Conservation (phyloP, 306 rosid genomes). For the Rubus parviflorus region DNA sequence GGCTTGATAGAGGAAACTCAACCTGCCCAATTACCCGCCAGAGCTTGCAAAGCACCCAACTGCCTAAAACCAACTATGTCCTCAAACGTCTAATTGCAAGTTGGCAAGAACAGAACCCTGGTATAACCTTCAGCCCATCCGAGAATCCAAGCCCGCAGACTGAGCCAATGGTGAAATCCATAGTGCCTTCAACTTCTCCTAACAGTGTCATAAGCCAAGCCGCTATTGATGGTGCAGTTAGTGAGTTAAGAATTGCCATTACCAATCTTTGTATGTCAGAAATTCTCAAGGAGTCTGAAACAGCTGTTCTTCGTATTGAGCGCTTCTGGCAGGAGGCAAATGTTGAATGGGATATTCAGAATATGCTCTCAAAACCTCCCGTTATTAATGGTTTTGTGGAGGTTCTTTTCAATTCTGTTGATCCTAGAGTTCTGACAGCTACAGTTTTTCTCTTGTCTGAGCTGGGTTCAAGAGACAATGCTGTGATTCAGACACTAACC, state of each 20-base stretch:
- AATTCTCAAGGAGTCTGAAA: constrained; percentile 74
- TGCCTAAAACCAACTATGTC: constrained; percentile 92
- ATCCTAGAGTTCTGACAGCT: constrained; percentile 58
- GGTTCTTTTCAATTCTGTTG: constrained; percentile 74
- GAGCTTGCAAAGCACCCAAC: constrained; percentile 63
- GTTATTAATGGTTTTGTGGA: constrained; percentile 80
- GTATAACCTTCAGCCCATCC: constrained; percentile 29
- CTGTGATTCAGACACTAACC: constrained; percentile 70
- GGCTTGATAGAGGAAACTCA: constrained; percentile 79
- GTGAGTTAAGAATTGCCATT: constrained; percentile 59
- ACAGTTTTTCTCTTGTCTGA: constrained; percentile 76
- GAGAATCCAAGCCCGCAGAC: constrained; percentile 35
- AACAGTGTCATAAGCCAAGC: constrained; percentile 59
- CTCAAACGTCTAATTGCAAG: constrained; percentile 83
- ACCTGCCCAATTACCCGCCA: constrained; percentile 93
- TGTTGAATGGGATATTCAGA: constrained; percentile 51
- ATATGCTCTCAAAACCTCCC: constrained; percentile 67
- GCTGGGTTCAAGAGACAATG: constrained; percentile 65
- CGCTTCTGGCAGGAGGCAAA: constrained; percentile 64
- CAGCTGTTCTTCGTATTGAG: constrained; percentile 72
- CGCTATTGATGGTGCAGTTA: constrained; percentile 51
- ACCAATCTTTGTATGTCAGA: constrained; percentile 70
- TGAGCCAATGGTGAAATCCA: constrained; percentile 33
- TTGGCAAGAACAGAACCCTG: constrained; percentile 72
- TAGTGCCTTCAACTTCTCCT: constrained; percentile 60